A percentile compares a stretch with the other conserved stretches of the same genome.
Conservation (phyloP, 1,284 basidiomycete genomes). For the Sporisorium iseilematis-ciliati region DNA sequence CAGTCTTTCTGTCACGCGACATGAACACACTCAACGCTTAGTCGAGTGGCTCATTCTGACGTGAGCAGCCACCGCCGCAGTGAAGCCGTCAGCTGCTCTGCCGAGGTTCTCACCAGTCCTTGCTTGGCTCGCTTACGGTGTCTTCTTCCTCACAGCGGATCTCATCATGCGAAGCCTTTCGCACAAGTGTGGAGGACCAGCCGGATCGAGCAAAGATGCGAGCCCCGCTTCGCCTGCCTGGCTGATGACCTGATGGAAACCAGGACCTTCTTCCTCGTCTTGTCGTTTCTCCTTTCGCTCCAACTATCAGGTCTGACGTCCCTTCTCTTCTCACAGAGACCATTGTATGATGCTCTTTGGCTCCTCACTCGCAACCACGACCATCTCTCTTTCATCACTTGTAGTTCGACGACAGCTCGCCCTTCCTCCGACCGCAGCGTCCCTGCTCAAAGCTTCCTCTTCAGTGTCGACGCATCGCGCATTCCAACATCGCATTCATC, state of each 20-base stretch:
- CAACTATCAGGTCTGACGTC: not conserved
- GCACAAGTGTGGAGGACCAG: not conserved
- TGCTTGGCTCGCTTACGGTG: not conserved
- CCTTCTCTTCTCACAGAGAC: not conserved
- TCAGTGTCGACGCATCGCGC: not conserved
- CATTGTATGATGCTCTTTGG: not conserved
- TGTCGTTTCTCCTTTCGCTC: not conserved
- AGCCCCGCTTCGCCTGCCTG: not conserved
- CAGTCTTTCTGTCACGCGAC: constrained; percentile 17
- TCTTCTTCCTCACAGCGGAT: not conserved
- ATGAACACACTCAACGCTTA: not conserved
- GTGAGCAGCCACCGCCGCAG: constrained; percentile 16
- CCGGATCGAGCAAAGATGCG: too few relatives aligned
- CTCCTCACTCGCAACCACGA: not conserved
- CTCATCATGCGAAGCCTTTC: not conserved
- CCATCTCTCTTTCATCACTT: not conserved
- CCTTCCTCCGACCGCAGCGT: not conserved
- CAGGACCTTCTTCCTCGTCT: not conserved
- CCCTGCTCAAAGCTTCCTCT: too few relatives aligned
- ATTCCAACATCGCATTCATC: not conserved
- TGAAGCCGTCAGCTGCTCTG: not conserved
- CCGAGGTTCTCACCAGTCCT: not conserved
- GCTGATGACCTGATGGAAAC: not conserved
- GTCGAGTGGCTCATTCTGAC: constrained; percentile 13
- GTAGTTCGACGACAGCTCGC: constrained; percentile 2